Evolutionary conservation across 768 basidiomycete genomes (phyloP), one percentile per base, ranked within the genome.

Genomic region (Suillus sp.): DNA sequence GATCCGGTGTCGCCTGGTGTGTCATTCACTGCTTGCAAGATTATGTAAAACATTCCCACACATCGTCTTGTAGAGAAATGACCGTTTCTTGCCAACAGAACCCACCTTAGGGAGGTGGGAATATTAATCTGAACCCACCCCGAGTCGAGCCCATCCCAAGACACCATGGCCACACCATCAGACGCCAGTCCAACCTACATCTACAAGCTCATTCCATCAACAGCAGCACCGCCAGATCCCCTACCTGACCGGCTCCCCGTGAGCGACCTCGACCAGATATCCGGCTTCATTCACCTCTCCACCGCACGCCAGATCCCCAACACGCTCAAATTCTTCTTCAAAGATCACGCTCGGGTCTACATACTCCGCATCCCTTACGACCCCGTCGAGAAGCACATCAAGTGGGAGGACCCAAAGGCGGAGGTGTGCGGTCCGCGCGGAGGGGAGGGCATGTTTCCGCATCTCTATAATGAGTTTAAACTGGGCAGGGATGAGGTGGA

Each of bases 181-280:
- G 53, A 51, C 38, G 25, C 59, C 53, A 43, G 58, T 45, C 87
- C 85, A 5, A 80, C 76, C 3, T 87, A 86, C 72, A 59, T 89
- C 64, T 90, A 89, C 78, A 90, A 89, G 67, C 81, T 90, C 64
- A 72, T 88, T 37, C 77, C 80, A 14, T 68, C 76, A 43, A 74
- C 79, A 10, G 66, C 78, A 10, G 74, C 81, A n/a, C 78, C 81
- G 0, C 67, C 75, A 35, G 70, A 70, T 8, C 75, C 75, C 1
- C 72, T 86, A 16, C 85, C 86, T 8, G 70, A 75, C 2, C 69
- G 65, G 3, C 78, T 87, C 32, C 84, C 84, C 22, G 68, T 87
- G 50, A 86, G 84, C 63, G 67, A 75, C 20, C 73, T 87, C 16
- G 86, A 87, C 64, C 59, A 71, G 43, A 57, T 65, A 5, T 80